A percentile compares a stretch with the other conserved stretches of the same genome.
These are phyloP conservation scores for Termitomyces sp. DNA, from an alignment of 768 basidiomycete species.

Conservation along the genomic window DNA sequence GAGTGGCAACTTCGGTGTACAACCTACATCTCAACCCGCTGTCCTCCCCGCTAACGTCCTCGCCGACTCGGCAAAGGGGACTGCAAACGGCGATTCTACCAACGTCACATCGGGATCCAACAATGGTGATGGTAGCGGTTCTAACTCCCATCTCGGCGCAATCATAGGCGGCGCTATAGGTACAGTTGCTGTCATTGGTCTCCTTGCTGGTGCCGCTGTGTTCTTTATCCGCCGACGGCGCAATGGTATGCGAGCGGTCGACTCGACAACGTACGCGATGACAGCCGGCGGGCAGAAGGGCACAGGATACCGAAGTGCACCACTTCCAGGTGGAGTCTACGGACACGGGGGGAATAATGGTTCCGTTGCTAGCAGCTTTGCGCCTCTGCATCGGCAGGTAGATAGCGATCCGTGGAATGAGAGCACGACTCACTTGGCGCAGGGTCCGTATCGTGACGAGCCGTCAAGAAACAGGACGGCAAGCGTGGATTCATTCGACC, in stretches of 20 bases:
- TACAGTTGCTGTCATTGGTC: neutral
- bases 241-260: neutral
- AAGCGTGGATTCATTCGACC: conserved; percentile 25
- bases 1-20: conserved; percentile 68
- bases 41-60: conserved; percentile 47
- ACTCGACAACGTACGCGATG: conserved; percentile 11
- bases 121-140: neutral
- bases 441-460: conserved; percentile 28
- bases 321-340: conserved; percentile 22
- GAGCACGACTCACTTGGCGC: conserved; percentile 39
- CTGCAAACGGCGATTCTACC: neutral
- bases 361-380: conserved; percentile 63
- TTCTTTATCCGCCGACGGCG: conserved; percentile 37
- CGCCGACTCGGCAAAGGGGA: conserved; percentile 12
- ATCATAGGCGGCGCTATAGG: conserved; percentile 6
- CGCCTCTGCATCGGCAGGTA: conserved; percentile 60
- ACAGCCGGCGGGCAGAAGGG: conserved; percentile 22
- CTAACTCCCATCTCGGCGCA: neutral
- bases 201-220: neutral
- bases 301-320: conserved; percentile 13
- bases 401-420: conserved; percentile 52
- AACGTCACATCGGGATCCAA: neutral
- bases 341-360: conserved; percentile 8
- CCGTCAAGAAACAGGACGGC: neutral
- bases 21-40: conserved; percentile 42